Evolutionary conservation across 805 yeast species (phyloP).

Genomic region (Metschnikowia reukaufii): DNA sequence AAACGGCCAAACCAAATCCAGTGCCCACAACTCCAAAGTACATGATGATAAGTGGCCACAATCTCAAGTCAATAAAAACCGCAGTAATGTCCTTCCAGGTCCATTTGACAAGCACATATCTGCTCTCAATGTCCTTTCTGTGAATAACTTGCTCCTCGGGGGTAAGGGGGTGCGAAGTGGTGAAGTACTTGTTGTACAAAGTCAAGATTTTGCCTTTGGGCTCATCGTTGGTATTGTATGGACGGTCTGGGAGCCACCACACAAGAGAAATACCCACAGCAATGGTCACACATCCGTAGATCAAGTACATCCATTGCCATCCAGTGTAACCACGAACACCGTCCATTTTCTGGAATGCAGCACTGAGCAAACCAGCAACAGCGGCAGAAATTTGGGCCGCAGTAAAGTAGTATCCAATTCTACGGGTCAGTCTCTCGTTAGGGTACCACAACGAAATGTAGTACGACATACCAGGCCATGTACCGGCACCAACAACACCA

Average conservation of each 20-base stretch:
- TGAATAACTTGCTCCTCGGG: slow-evolving; percentile 56
- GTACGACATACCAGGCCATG: slow-evolving; percentile 90
- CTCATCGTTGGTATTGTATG: slow-evolving; percentile 28
- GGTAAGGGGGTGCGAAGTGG: slow-evolving; percentile 49
- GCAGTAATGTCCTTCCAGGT: slow-evolving; percentile 53
- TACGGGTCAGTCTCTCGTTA: slow-evolving; percentile 65
- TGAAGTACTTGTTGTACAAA: slow-evolving; percentile 27
- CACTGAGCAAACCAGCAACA: slow-evolving; percentile 83
- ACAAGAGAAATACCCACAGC: slow-evolving; percentile 60
- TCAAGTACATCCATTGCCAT: slow-evolving; percentile 83
- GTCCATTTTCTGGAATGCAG: slow-evolving; percentile 86
- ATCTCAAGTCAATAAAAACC: slow-evolving; percentile 60
- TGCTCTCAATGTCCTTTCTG: slow-evolving; percentile 54
- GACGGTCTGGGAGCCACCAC: slow-evolving; percentile 89
- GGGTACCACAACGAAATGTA: slow-evolving; percentile 87
- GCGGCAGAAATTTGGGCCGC: slow-evolving; percentile 92
- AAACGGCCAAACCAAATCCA: slow-evolving; percentile 84
- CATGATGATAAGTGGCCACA: slow-evolving; percentile 84
- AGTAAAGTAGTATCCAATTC: slow-evolving; percentile 87
- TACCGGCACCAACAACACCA: slow-evolving; percentile 80
- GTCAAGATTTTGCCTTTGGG: slow-evolving; percentile 18
- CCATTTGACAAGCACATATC: slow-evolving; percentile 55
- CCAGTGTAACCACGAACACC: slow-evolving; percentile 69
- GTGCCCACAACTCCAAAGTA: slow-evolving; percentile 91
- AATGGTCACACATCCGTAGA: slow-evolving; percentile 71